Conservation (phyloP, 352 stramenopile species). For the Phytophthora pseudosyringae region DNA sequence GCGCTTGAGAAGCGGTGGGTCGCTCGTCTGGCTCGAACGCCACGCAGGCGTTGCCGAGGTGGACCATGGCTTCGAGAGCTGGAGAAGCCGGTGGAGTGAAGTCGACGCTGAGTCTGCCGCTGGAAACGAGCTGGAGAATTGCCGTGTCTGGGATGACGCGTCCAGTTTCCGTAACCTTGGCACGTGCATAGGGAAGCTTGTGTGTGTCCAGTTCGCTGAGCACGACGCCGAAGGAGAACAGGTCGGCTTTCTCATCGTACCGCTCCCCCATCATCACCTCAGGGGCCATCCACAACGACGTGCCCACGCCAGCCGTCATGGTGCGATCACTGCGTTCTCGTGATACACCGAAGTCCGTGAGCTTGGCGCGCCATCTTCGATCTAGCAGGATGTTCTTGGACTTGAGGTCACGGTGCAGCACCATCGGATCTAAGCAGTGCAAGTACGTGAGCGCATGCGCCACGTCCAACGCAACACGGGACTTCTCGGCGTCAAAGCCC, state of each 20-base stretch:
- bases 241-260: slow-evolving; percentile 42
- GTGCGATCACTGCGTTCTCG: slow-evolving; percentile 46
- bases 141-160: slow-evolving; percentile 34
- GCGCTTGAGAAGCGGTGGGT: slow-evolving; percentile 57
- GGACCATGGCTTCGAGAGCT: slow-evolving; percentile 38
- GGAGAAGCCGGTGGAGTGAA: slow-evolving; percentile 38
- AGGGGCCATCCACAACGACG: slow-evolving; percentile 60
- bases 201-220: slow-evolving; percentile 41
- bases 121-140: slow-evolving; percentile 43
- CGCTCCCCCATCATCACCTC: slow-evolving; percentile 47
- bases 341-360: slow-evolving; percentile 68
- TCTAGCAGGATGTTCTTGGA: slow-evolving; percentile 60
- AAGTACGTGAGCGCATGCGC: slow-evolving; percentile 67
- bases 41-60: slow-evolving; percentile 51
- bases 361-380: slow-evolving; percentile 48
- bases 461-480: slow-evolving; percentile 62
- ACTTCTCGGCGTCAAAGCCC: slow-evolving; percentile 53
- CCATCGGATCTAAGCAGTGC: slow-evolving; percentile 54
- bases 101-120: slow-evolving; percentile 30
- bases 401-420: slow-evolving; percentile 54
- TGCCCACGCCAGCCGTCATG: slow-evolving; percentile 55
- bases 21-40: slow-evolving; percentile 54
- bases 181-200: slow-evolving; percentile 40
- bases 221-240: slow-evolving; percentile 44
- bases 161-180: slow-evolving; percentile 40